Evolutionary conservation across 768 basidiomycete species (phyloP).

Genomic region (Tricholoma matsutake): DNA sequence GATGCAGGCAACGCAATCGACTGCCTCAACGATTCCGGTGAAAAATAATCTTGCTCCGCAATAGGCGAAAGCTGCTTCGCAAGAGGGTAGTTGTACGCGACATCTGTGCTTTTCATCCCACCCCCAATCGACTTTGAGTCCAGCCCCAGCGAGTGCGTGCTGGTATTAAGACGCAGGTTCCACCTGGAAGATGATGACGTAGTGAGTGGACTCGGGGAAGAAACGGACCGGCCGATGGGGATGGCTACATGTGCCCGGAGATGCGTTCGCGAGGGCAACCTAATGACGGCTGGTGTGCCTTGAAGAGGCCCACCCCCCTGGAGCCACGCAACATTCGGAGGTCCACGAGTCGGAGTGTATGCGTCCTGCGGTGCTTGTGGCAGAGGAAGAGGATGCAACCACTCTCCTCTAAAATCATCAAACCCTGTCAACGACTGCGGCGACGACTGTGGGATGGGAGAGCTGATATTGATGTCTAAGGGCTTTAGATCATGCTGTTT

Average conservation of each 20-base stretch:
- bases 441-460: conserved; percentile 31
- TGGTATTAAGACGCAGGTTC: conserved; percentile 33
- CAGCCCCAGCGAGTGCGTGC: conserved; percentile 41
- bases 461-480: conserved; percentile 24
- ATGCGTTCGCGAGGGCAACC: conserved; percentile 17
- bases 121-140: conserved; percentile 15
- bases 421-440: conserved; percentile 33
- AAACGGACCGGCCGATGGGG: conserved; percentile 25
- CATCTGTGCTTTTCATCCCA: conserved; percentile 25
- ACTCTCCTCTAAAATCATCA: conserved; percentile 8
- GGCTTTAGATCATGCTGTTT: conserved; percentile 13
- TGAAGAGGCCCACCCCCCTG: too few relatives aligned
- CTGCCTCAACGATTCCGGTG: conserved; percentile 39
- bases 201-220: conserved; percentile 20
- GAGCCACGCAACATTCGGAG: conserved; percentile 41
- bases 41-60: conserved; percentile 60
- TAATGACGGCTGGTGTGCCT: conserved; percentile 17
- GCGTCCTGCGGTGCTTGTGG: not conserved
- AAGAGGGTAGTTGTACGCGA: conserved; percentile 38
- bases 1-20: conserved; percentile 29
- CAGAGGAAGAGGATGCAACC: conserved; percentile 2
- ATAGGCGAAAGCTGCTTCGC: conserved; percentile 63
- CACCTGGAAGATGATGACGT: conserved; percentile 24
- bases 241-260: conserved; percentile 1
- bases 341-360: conserved; percentile 26